Evolutionary conservation across 2,329 filamentous ascomycete species (phyloP), one percentile per base, ranked within the genome.

Genomic region (Trichoderma sp.): DNA sequence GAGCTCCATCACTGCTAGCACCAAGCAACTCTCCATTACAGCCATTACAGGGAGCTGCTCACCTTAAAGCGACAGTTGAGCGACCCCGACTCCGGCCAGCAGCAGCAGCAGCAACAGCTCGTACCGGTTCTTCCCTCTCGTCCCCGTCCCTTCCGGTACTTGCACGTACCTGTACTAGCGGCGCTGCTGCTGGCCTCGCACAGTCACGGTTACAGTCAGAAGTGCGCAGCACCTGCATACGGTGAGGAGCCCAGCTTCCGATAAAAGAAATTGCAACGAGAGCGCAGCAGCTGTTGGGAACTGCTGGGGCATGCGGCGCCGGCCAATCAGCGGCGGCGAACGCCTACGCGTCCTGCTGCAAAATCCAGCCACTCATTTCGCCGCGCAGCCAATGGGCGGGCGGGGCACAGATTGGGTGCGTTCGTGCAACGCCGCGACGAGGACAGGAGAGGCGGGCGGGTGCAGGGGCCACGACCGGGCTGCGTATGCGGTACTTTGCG

Each of bases 341-440:
- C 26, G 30, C 32, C 26, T 28, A 28, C 67, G 67, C 67, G 60
- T 69, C 46, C 60, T 30, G 4, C 39, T 30, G 26, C 52, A 30
- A 28, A 56, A 37, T 66, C 60, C 61, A 69, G 61, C 68, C 68
- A 69, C 68, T 63, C 55, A 69, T 66, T 66, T 69, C 60, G 30
- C 32, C 39, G 37, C 37, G 51, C 63, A 34, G 51, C 52, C 63
- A 58, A 58, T 66, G 28, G 21, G 39, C 37, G 28, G 26, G 51
- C 24, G 24, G 11, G 51, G 61, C 59, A 59, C 54, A 32, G 26
- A 46, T 56, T 37, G 63, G 54, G 46, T 56, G 63, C 63, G 63
- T 66, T 66, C 63, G 63, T 34, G 61, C 46, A 58, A 55, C 37
- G 51, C 52, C 46, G 55, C 39, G 39, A n/a, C 16, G 39, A 43